Evolutionary conservation across 108 stramenopile species (phyloP).

Genomic region (Pseudonitzschia pungens): DNA sequence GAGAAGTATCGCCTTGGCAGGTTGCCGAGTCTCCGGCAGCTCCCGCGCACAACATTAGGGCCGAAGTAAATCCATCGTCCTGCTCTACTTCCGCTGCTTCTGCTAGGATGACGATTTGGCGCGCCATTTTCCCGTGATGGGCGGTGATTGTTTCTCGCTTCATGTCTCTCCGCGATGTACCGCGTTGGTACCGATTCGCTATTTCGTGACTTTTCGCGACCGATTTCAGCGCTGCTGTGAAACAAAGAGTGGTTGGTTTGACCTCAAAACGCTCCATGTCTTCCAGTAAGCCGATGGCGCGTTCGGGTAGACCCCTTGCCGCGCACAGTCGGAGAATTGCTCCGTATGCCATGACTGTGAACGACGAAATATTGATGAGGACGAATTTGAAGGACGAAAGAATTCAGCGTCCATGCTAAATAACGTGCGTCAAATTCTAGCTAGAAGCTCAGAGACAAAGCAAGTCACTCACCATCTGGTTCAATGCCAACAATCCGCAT

Average conservation of each 20-base stretch:
- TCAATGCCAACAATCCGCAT: slow-evolving; percentile 74
- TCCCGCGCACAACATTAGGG: slow-evolving; percentile 79
- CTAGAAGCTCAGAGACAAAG: background rate
- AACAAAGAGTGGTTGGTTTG: slow-evolving; percentile 80
- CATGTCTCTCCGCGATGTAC: slow-evolving; percentile 55
- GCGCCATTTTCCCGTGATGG: slow-evolving; percentile 81
- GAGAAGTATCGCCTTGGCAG: slow-evolving; percentile 76
- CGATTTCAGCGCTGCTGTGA: slow-evolving; percentile 70
- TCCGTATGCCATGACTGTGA: slow-evolving; percentile 72
- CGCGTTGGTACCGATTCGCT: slow-evolving; percentile 69
- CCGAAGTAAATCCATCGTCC: slow-evolving; percentile 80
- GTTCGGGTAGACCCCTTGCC: slow-evolving; percentile 74
- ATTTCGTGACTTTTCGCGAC: slow-evolving; percentile 72
- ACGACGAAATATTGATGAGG: background rate
- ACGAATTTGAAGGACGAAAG: background rate
- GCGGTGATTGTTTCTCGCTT: slow-evolving; percentile 64
- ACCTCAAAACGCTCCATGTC: slow-evolving; percentile 76
- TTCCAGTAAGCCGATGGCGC: slow-evolving; percentile 72
- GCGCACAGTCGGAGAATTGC: slow-evolving; percentile 75
- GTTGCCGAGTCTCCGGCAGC: slow-evolving; percentile 83
- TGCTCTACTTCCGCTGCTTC: slow-evolving; percentile 79
- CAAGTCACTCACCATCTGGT: slow-evolving; percentile 53
- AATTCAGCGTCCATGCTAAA: background rate
- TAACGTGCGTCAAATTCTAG: background rate
- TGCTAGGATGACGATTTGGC: slow-evolving; percentile 69